These are phyloP conservation scores for Nicotiana noctiflora DNA, from an alignment of 257 asterid species.

Conservation along the genomic window DNA sequence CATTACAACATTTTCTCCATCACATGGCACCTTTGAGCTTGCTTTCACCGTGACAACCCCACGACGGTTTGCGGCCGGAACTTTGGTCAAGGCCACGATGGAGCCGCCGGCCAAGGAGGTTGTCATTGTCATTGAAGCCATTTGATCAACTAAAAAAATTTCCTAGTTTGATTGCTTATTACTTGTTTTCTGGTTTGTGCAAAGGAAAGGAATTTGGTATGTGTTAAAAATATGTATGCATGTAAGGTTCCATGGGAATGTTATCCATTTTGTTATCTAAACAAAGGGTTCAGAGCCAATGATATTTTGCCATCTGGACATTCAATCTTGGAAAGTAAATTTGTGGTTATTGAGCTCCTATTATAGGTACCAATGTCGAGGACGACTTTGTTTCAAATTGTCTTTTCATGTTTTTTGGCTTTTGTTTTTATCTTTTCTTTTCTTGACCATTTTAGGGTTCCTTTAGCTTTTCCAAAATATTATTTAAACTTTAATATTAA, in stretches of 20 bases:
- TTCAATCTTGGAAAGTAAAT: background rate
- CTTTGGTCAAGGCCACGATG: background rate
- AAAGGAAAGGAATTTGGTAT: background rate
- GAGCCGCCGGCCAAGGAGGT: background rate
- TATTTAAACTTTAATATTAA: background rate
- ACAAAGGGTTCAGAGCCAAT: background rate
- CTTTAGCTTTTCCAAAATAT: background rate
- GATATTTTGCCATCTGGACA: background rate
- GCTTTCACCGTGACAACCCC: background rate
- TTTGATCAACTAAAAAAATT: background rate
- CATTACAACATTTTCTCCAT: background rate
- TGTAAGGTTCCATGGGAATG: background rate
- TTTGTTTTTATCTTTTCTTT: background rate
- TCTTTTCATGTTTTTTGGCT: background rate
- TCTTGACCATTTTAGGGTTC: background rate
- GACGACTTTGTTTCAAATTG: background rate
- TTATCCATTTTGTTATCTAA: slow-evolving; percentile 7
- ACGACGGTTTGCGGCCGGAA: background rate
- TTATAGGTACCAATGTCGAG: background rate
- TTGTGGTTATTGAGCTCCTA: background rate
- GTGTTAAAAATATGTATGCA: background rate
- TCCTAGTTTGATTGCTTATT: background rate
- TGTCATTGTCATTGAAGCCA: slow-evolving; percentile 11
- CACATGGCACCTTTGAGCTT: background rate
- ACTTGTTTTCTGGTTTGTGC: background rate